Base-by-base conservation (phyloP, 441 rosid species). In the Viola pubescens region DNA sequence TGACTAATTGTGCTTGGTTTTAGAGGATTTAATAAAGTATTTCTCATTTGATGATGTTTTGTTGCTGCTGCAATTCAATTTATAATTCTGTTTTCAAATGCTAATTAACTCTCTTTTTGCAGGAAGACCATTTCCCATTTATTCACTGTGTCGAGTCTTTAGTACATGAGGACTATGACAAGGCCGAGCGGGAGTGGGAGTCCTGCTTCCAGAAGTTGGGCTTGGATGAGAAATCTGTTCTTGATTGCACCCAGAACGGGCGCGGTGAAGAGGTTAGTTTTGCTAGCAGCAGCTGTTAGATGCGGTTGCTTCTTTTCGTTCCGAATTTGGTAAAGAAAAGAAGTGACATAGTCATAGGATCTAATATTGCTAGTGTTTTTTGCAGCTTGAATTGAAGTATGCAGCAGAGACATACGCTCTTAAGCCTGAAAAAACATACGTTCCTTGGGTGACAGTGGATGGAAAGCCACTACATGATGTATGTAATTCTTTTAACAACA, bases 391-490 rank as follows among this genome's bases (percentile, higher is more conserved):
- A 65, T 67, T 92, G 60, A 52, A 75, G 65, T 89, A 85, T 75
- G 98, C 86, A 11, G 85, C 82, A 26, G 98, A 92, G 77, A 92
- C 98, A 8, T 67, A 67, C 69, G 79, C 85, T 16, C 94, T 89
- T 46, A 65, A 80, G 69, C 97, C 97, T 45, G 89, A 97, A 62
- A 96, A 92, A 70, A 48, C 62, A 44, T 92, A 87, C 41, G 98
- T 92, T 54, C 97, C 98, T 3, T 92, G 98, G 97, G 96, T 89
- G 5, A 89, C 84, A 47, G 97, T 92, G 57, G 72, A 92, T 77
- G 97, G 94, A 43, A 81, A 81, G 68, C 98, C 98, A 42, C 90
- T 92, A 66, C 89, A 87, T 40, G 97, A 92, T 79, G 98, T 92
- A 75, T 7, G 81, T 19, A 19, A 66, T 70, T 54, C 49, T 52